Conservation (phyloP, 1,284 basidiomycete species). For the Limonomyces culmigenus region DNA sequence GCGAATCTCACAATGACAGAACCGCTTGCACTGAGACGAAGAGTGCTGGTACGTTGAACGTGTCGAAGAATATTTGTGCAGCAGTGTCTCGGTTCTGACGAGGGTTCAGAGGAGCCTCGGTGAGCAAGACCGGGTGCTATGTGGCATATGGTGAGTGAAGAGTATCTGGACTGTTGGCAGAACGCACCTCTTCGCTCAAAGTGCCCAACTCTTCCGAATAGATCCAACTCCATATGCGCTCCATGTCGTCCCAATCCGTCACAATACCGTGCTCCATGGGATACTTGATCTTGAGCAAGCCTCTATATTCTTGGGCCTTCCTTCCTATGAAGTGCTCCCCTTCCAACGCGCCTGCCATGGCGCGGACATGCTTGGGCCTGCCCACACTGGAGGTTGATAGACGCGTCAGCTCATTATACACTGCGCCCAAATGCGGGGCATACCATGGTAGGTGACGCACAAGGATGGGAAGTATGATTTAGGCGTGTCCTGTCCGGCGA, state of each 20-base stretch:
- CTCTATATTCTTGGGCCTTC: constrained; percentile 86
- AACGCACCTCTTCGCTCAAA: constrained; percentile 80
- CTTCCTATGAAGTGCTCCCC: constrained; percentile 89
- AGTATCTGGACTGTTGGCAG: constrained; percentile 1
- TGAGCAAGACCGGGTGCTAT: constrained; percentile 90
- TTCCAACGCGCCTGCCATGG: constrained; percentile 92
- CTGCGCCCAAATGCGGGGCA: not conserved
- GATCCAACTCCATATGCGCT: constrained; percentile 94
- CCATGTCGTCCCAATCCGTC: constrained; percentile 98
- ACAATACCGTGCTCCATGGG: constrained; percentile 96
- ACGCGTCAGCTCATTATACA: not conserved
- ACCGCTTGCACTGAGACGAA: constrained; percentile 98
- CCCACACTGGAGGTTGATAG: constrained; percentile 83
- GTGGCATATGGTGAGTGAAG: constrained; percentile 5
- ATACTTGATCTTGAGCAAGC: constrained; percentile 91
- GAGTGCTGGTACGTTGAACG: constrained; percentile 96
- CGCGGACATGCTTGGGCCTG: constrained; percentile 86
- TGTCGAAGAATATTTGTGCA: constrained; percentile 97
- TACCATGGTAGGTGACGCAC: constrained; percentile 60
- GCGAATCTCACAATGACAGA: constrained; percentile 63
- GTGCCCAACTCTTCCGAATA: constrained; percentile 91
- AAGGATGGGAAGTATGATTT: constrained; percentile 98
- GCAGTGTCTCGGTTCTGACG: constrained; percentile 88
- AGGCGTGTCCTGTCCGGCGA: constrained; percentile 94
- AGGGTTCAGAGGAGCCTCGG: constrained; percentile 91